These are phyloP conservation scores for Primulina huaijiensis DNA, from an alignment of 257 asterid species.

Conservation along the genomic window DNA sequence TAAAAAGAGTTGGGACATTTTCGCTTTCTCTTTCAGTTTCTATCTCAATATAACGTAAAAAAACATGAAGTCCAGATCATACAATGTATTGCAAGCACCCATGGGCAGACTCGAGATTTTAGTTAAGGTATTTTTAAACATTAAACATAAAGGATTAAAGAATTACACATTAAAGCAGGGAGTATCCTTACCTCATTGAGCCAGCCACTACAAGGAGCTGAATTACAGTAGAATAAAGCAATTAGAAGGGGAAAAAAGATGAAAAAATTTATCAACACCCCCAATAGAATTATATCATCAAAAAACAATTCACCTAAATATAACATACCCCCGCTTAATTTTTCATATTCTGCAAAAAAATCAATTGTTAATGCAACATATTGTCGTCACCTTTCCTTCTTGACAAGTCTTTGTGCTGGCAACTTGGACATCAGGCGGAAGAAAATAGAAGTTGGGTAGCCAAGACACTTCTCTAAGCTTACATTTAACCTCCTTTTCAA, in stretches of 20 bases:
- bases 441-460: constrained; percentile 74
- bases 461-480: constrained; percentile 58
- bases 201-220: too few species aligned
- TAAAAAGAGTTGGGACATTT: neutral
- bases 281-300: neutral
- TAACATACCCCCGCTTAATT: neutral
- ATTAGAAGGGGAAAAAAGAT: neutral
- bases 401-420: constrained; percentile 75
- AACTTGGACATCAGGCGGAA: constrained; percentile 63
- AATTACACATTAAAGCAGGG: too few species aligned
- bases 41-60: neutral
- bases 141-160: too few species aligned
- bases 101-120: too few species aligned
- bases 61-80: too few species aligned
- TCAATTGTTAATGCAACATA: neutral
- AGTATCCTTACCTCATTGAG: too few species aligned
- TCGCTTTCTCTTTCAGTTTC: neutral
- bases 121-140: too few species aligned
- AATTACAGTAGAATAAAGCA: neutral
- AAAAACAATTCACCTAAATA: too few species aligned
- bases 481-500: constrained; percentile 64
- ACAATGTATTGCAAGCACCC: too few species aligned
- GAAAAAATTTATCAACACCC: neutral
- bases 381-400: constrained; percentile 6
- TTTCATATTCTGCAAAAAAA: neutral